A percentile compares a stretch with the other conserved stretches of the same genome.
Evolutionary conservation across 805 yeast species (phyloP).

Genomic region (Huiozyma naganishii): DNA sequence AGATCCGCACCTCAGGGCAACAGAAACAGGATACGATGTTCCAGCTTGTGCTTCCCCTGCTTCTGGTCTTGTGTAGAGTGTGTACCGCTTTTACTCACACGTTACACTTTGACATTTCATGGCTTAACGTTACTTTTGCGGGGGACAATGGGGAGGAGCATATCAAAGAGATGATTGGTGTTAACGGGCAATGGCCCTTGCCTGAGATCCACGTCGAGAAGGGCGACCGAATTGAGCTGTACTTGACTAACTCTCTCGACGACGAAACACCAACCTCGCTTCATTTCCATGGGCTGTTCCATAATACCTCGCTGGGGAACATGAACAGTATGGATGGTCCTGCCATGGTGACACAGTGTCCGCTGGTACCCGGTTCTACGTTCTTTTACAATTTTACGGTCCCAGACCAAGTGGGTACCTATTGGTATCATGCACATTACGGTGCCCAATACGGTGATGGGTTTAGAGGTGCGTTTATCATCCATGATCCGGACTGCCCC

Average conservation of each 20-base stretch:
- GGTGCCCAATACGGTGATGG: conserved; percentile 77
- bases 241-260: conserved; percentile 52
- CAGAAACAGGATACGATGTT: too few species aligned
- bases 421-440: conserved; percentile 75
- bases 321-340: conserved; percentile 64
- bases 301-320: conserved; percentile 40
- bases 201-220: conserved; percentile 55
- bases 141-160: neutral
- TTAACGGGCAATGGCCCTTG: conserved; percentile 63
- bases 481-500: conserved; percentile 47
- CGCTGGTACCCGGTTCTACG: conserved; percentile 59
- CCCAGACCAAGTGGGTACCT: conserved; percentile 60
- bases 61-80: neutral
- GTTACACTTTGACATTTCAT: conserved; percentile 45
- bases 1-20: too few species aligned
- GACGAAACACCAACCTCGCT: conserved; percentile 39
- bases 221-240: conserved; percentile 51
- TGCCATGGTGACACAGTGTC: conserved; percentile 69
- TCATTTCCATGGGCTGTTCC: conserved; percentile 74
- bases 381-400: conserved; percentile 62
- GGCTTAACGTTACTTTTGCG: conserved; percentile 36
- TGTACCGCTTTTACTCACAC: conserved; percentile 31
- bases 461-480: conserved; percentile 53
- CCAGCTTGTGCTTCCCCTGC: neutral
- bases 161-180: conserved; percentile 46